These are phyloP conservation scores for Phytophthora ramorum DNA, from an alignment of 352 stramenopile genomes.

Conservation along the genomic window DNA sequence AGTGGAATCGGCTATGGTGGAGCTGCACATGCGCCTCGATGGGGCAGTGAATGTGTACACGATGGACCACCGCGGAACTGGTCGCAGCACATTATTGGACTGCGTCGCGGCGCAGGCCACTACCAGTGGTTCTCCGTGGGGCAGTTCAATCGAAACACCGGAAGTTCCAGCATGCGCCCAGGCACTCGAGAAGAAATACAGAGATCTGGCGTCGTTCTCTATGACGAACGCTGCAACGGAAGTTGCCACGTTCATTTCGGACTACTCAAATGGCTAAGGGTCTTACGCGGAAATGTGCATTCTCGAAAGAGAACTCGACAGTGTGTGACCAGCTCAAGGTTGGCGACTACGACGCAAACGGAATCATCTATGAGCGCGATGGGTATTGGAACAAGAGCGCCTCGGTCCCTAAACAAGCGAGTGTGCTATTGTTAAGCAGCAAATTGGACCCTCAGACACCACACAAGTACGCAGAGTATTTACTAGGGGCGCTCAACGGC, in stretches of 20 bases:
- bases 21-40: slow-evolving; percentile 32
- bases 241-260: slow-evolving; percentile 42
- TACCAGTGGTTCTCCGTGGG: slow-evolving; percentile 41
- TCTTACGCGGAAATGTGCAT: slow-evolving; percentile 43
- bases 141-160: slow-evolving; percentile 23
- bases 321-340: slow-evolving; percentile 36
- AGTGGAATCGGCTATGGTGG: slow-evolving; percentile 50
- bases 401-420: slow-evolving; percentile 43
- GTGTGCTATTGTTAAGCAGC: slow-evolving; percentile 56
- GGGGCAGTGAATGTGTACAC: slow-evolving; percentile 61
- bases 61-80: slow-evolving; percentile 61
- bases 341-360: slow-evolving; percentile 26
- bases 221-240: slow-evolving; percentile 54
- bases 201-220: slow-evolving; percentile 52
- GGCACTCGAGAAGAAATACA: slow-evolving; percentile 49
- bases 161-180: slow-evolving; percentile 48
- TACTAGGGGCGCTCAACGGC: slow-evolving; percentile 41
- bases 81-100: slow-evolving; percentile 47
- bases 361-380: slow-evolving; percentile 57
- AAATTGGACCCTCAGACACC: slow-evolving; percentile 61
- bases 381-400: slow-evolving; percentile 68
- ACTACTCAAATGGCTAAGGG: slow-evolving; percentile 33
- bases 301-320: slow-evolving; percentile 49
- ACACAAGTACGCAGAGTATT: slow-evolving; percentile 56
- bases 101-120: slow-evolving; percentile 49